Base-by-base conservation (phyloP, 768 basidiomycete genomes). In the Agaricus bisporus region DNA sequence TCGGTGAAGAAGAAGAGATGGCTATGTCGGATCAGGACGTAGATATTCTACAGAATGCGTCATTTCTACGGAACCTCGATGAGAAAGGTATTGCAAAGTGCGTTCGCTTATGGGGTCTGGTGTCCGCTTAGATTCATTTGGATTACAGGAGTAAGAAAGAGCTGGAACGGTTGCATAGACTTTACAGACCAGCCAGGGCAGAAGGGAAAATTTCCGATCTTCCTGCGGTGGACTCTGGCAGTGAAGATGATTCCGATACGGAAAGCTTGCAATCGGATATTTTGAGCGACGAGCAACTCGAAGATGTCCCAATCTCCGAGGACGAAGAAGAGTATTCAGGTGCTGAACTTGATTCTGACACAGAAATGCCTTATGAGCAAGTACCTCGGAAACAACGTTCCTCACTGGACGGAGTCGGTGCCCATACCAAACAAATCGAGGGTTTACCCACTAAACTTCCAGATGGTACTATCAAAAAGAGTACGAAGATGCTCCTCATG, bases 371-470 rank as follows among this genome's bases (percentile, higher is more conserved):
- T 17, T 91, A 91, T 61, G 91, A 92, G 66, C 72, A 68, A 20
- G 68, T 68, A 28, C 81, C 86, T 12, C 79, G 88, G 43, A 78
- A 73, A 62, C 73, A 69, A 46, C 73, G 67, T 17, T 61, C 64
- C n/a, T 70, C 73, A 10, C 74, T 75, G 70, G 73, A 79, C 20
- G 70, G 78, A 45, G 69, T 78, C 20, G 54, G 51, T 35, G 18
- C n/a, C 41, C 36, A 28, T 15, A 45, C 26, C 32, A 60, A 56
- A 56, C 74, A 73, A 36, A 73, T 75, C 54, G 76, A 74, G 43
- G 74, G 86, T 14, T 73, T 95, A 28, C 91, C 95, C 9, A 94
- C 95, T 63, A 98, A 97, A 68, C 75, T 95, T 2, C 75, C 85
- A 2, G 78, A 88, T 58, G 95, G 95, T 0, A 81, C 79, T 56